Conservation (phyloP, 805 yeast genomes). For the Myxozyma vanderwaltii region DNA sequence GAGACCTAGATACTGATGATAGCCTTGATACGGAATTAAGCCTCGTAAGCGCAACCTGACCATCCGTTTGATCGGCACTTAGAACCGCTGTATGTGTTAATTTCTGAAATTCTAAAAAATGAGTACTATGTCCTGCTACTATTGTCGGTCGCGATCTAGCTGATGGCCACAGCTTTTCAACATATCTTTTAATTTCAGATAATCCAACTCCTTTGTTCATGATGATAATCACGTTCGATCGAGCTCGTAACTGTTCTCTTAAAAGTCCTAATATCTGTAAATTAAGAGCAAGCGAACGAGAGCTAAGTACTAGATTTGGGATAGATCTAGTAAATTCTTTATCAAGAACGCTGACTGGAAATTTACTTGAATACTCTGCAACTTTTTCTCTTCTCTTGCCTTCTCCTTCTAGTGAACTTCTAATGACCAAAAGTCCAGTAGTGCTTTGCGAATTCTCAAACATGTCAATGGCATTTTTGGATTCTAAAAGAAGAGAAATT, state of each 20-base stretch:
- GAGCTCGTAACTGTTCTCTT: neutral
- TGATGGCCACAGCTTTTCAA: constrained; percentile 3
- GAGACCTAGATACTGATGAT: neutral
- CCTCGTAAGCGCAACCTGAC: constrained; percentile 5
- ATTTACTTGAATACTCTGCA: neutral
- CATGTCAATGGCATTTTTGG: neutral
- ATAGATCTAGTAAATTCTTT: neutral
- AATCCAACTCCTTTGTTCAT: constrained; percentile 8
- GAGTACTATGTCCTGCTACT: constrained; percentile 3
- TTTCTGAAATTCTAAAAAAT: neutral
- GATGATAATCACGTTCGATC: constrained; percentile 1
- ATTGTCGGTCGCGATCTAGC: constrained; percentile 5
- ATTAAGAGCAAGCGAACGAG: neutral
- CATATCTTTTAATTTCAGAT: constrained; percentile 5
- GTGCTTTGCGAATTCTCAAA: neutral
- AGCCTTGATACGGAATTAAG: neutral
- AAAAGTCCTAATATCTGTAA: neutral
- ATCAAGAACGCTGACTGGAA: neutral
- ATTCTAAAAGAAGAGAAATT: constrained; percentile 3
- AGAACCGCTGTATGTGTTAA: neutral
- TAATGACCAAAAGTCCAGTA: neutral
- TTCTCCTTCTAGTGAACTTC: neutral
- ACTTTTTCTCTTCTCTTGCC: neutral
- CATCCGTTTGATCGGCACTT: constrained; percentile 2
- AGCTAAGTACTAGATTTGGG: constrained; percentile 6